Conservation (phyloP, 495 filamentous ascomycete species). For the Penicillium argentinense region DNA sequence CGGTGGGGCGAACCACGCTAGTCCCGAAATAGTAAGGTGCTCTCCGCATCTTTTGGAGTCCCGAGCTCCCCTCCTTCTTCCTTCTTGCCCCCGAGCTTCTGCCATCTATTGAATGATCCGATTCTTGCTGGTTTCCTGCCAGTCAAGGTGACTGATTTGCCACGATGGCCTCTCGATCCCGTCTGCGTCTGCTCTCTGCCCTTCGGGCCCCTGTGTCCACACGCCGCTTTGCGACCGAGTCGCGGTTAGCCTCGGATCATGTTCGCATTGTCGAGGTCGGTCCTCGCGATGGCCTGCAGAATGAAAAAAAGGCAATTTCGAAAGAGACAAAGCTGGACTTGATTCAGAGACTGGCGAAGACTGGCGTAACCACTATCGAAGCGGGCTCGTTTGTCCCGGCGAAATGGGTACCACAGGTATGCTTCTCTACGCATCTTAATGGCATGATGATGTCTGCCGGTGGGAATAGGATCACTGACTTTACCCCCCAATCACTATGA, state of each 20-base stretch:
- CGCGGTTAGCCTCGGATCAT: constrained; percentile 52
- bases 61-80: constrained; percentile 8
- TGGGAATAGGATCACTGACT: too few relatives aligned
- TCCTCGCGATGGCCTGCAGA: constrained; percentile 91
- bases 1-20: constrained; percentile 16
- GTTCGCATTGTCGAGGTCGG: constrained; percentile 86
- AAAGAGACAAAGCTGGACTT: constrained; percentile 83
- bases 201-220: constrained; percentile 24
- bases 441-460: too few relatives aligned
- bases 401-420: constrained; percentile 97
- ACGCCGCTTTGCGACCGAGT: constrained; percentile 44
- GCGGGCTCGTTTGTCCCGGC: constrained; percentile 93
- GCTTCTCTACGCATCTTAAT: too few relatives aligned
- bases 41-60: constrained; percentile 23
- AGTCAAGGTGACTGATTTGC: background rate
- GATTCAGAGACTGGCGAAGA: constrained; percentile 75
- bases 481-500: too few relatives aligned
- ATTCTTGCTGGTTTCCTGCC: background rate
- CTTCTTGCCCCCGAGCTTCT: background rate
- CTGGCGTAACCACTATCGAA: constrained; percentile 85
- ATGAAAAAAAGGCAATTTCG: constrained; percentile 83
- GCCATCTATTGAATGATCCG: background rate
- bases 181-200: constrained; percentile 33
- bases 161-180: constrained; percentile 25
- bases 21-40: constrained; percentile 16